phyloP scores from a whole-genome alignment of 805 yeast species.

The Candida xiaguanensis region DNA sequence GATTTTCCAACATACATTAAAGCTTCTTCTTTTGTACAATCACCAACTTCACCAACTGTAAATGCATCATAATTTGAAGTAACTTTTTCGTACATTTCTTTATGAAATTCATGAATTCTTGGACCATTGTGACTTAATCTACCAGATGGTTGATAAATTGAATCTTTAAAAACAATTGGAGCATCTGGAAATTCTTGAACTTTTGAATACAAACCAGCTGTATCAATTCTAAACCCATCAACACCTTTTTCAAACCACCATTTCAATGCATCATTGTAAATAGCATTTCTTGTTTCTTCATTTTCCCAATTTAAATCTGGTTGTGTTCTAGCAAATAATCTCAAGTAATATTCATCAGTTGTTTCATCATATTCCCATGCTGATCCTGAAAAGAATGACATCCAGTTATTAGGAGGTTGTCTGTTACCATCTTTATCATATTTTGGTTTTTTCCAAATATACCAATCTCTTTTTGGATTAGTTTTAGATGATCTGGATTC shows the following conservation, averaged over 20 bases:
- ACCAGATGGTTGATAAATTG: conserved; percentile 37
- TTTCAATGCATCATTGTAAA: conserved; percentile 45
- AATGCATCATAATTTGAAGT: conserved; percentile 47
- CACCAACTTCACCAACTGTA: conserved; percentile 58
- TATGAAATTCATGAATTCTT: conserved; percentile 54
- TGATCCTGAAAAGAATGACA: conserved; percentile 47
- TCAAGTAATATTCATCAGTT: conserved; percentile 53
- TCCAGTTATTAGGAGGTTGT: conserved; percentile 57
- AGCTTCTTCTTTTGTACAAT: conserved; percentile 37
- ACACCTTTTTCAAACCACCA: conserved; percentile 57
- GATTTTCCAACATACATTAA: conserved; percentile 40
- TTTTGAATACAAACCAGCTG: conserved; percentile 52
- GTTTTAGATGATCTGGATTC: conserved; percentile 49
- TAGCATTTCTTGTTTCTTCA: conserved; percentile 30
- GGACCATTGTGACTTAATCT: conserved; percentile 43
- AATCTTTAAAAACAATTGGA: conserved; percentile 40
- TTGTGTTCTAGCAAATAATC: conserved; percentile 50
- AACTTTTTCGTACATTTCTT: conserved; percentile 45
- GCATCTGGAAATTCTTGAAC: conserved; percentile 44
- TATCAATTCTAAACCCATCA: conserved; percentile 59
- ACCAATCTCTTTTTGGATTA: conserved; percentile 60
- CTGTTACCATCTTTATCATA: conserved; percentile 45
- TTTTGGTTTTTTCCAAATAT: conserved; percentile 51
- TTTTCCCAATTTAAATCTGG: conserved; percentile 65
- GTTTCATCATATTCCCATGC: conserved; percentile 56